Evolutionary conservation across 2,329 filamentous ascomycete genomes (phyloP).

Genomic region (Pleoardoris graminearum): DNA sequence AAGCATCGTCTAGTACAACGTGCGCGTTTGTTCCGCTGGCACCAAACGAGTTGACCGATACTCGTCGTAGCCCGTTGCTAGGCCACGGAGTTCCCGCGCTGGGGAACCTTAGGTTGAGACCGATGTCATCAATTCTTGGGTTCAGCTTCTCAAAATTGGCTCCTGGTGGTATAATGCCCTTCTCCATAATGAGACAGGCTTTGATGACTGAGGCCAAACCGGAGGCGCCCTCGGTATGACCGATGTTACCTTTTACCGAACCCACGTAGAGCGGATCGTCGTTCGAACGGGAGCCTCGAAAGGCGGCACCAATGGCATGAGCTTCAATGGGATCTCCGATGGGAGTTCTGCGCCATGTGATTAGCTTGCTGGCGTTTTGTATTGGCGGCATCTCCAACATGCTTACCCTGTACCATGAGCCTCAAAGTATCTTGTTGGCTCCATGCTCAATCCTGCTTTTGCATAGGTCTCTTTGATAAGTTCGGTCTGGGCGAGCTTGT

Average conservation of each 20-base stretch:
- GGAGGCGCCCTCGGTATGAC: slow-evolving; percentile 45
- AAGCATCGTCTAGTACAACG: slow-evolving; percentile 15
- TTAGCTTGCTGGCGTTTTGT: too few relatives aligned
- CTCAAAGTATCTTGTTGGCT: slow-evolving; percentile 33
- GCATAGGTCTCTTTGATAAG: slow-evolving; percentile 35
- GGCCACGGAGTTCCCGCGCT: slow-evolving; percentile 1
- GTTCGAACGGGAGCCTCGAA: not conserved
- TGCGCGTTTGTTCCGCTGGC: slow-evolving; percentile 18
- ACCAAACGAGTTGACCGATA: slow-evolving; percentile 14
- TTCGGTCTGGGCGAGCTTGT: not conserved
- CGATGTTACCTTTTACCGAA: slow-evolving; percentile 42
- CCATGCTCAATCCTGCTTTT: slow-evolving; percentile 35
- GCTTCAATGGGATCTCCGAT: slow-evolving; percentile 47
- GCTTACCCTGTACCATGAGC: slow-evolving; percentile 56
- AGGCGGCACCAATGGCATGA: slow-evolving; percentile 8
- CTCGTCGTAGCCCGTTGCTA: slow-evolving; percentile 5
- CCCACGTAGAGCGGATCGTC: slow-evolving; percentile 12
- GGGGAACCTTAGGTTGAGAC: not conserved
- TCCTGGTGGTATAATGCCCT: slow-evolving; percentile 33
- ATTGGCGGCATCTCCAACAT: too few relatives aligned
- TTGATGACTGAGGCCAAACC: slow-evolving; percentile 44
- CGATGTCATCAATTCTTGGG: not conserved
- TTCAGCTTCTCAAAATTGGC: slow-evolving; percentile 11
- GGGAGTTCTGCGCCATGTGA: too few relatives aligned
- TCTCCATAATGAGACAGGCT: slow-evolving; percentile 42